These are phyloP conservation scores for Citrus australasica DNA, from an alignment of 345 rosid species.

Conservation along the genomic window DNA sequence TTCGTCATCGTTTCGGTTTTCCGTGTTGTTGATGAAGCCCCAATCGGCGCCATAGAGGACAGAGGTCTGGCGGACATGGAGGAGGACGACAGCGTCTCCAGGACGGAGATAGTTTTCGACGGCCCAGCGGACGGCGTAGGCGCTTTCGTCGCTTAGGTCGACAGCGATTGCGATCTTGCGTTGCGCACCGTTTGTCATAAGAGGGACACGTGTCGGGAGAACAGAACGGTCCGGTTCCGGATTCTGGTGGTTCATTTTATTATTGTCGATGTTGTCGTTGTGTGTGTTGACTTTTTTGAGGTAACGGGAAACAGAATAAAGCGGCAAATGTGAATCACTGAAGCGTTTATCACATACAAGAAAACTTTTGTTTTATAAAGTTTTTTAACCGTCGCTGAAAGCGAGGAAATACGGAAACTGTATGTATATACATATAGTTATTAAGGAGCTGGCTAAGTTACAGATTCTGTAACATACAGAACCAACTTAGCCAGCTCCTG, in stretches of 20 bases:
- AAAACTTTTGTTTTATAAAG: too few species aligned
- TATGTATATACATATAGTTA: too few species aligned
- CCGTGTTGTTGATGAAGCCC: slow-evolving; percentile 49
- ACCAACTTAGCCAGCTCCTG: too few species aligned
- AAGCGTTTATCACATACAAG: too few species aligned
- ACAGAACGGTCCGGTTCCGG: slow-evolving; percentile 16
- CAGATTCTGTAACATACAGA: too few species aligned
- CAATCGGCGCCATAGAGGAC: slow-evolving; percentile 73
- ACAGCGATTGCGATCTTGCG: slow-evolving; percentile 65
- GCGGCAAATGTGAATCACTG: neutral
- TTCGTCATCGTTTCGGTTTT: neutral
- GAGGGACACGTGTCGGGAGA: slow-evolving; percentile 19
- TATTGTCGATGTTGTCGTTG: neutral
- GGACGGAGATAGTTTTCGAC: slow-evolving; percentile 65
- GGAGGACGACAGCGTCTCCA: slow-evolving; percentile 54
- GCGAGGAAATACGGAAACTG: too few species aligned
- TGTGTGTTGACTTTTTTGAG: neutral
- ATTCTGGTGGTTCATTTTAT: neutral
- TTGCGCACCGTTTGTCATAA: slow-evolving; percentile 32
- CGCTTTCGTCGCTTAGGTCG: slow-evolving; percentile 70
- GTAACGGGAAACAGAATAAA: neutral
- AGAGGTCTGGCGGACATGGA: slow-evolving; percentile 60
- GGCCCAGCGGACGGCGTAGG: slow-evolving; percentile 64
- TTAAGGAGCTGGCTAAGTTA: too few species aligned
- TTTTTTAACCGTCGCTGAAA: too few species aligned